A percentile compares a stretch with the other conserved stretches of the same genome.
Evolutionary conservation across 768 basidiomycete genomes (phyloP).

Genomic region (Phanerochaete sordida): DNA sequence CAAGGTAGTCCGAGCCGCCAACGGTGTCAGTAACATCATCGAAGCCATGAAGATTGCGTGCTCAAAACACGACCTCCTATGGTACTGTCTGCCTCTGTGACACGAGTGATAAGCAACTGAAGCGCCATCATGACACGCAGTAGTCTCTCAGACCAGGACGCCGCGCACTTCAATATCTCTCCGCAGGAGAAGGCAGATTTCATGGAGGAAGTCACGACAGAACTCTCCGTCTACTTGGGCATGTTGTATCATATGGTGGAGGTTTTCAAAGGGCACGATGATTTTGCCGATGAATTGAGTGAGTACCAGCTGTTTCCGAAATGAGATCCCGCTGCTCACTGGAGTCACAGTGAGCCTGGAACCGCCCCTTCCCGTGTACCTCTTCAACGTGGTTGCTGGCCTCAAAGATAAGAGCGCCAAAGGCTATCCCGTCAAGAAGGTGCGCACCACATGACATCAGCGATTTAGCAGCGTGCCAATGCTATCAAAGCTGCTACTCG

Average conservation of each 20-base stretch:
- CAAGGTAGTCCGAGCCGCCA: slow-evolving; percentile 76
- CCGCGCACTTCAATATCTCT: slow-evolving; percentile 66
- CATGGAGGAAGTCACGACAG: slow-evolving; percentile 87
- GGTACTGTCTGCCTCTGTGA: slow-evolving; percentile 39
- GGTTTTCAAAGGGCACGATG: slow-evolving; percentile 87
- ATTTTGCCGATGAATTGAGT: slow-evolving; percentile 97
- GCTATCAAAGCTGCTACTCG: slow-evolving; percentile 68
- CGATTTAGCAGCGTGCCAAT: slow-evolving; percentile 7
- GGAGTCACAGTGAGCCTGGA: slow-evolving; percentile 80
- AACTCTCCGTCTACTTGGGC: slow-evolving; percentile 89
- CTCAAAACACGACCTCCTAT: slow-evolving; percentile 80
- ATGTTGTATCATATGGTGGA: slow-evolving; percentile 96
- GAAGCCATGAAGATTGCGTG: slow-evolving; percentile 89
- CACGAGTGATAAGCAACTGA: neutral
- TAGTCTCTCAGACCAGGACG: slow-evolving; percentile 72
- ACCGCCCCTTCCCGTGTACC: slow-evolving; percentile 88
- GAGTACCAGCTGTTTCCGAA: slow-evolving; percentile 31
- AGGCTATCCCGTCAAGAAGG: slow-evolving; percentile 98
- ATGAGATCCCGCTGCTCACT: slow-evolving; percentile 13
- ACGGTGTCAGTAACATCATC: slow-evolving; percentile 79
- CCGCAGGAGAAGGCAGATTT: slow-evolving; percentile 70
- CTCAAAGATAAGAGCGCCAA: slow-evolving; percentile 91
- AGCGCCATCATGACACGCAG: slow-evolving; percentile 36
- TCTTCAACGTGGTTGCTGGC: slow-evolving; percentile 87
- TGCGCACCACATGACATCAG: slow-evolving; percentile 26